Evolutionary conservation across 176 grass and related monocot genomes (phyloP), one percentile per base, ranked within the genome.

Genomic region (Poa pratensis): DNA sequence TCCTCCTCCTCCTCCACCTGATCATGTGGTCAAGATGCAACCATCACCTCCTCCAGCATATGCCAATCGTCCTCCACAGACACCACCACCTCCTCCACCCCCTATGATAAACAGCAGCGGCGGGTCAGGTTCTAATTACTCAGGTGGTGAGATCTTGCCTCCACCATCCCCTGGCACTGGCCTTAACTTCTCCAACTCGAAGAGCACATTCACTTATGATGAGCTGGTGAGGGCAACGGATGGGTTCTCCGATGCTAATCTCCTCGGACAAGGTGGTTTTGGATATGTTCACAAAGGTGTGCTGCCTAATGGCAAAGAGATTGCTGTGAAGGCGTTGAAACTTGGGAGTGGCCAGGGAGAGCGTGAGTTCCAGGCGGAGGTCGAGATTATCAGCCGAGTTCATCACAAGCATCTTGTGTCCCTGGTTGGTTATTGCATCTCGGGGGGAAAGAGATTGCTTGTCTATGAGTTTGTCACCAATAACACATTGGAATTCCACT

Each of bases 391-490:
- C 83, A 94, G 89, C 22, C 40, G 91, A 42, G 94, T 97, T 24
- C 94, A 97, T 80, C 94, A 96, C 45, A 93, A 89, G 8, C 94
- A 97, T 86, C 87, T 97, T 14, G 91, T 97, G 32, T 90, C 83
- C 7, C 88, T 97, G 61, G 89, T 97, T 81, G 94, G 91, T 43
- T 94, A 93, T 53, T 97, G 94, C 79, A 89, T 94, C 69, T 92
- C 92, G 3, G 94, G 94, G 40, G 90, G 85, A 61, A 87, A 88
- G 45, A 97, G 91, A 50, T 69, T 97, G 48, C 91, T 97, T 73
- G 94, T 97, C 43, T 97, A 93, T 32, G 94, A 97, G 61, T 97
- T 91, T 90, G 94, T 97, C 45, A 87, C 94, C 63, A 97, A 97
- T 30, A 84, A 90, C 74, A 97, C 91, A 13, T 55, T 97, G 46